These are phyloP conservation scores for Schizosaccharomyces japonicus DNA, from an alignment of 805 yeast genomes.

Conservation along the genomic window DNA sequence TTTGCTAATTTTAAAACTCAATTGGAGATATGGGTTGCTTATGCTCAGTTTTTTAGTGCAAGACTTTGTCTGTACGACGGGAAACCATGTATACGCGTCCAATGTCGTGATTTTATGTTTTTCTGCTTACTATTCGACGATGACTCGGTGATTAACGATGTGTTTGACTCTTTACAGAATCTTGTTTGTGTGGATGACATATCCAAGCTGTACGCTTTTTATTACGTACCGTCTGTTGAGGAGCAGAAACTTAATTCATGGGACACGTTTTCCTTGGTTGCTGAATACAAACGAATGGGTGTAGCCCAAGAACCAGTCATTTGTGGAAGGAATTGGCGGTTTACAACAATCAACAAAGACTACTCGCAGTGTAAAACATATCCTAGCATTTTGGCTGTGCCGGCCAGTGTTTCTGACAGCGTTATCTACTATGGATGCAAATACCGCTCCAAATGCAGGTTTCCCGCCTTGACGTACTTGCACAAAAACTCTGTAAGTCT, in stretches of 20 bases:
- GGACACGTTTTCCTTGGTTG: constrained; percentile 35
- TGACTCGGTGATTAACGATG: constrained; percentile 39
- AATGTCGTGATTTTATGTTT: constrained; percentile 67
- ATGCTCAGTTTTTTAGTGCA: constrained; percentile 48
- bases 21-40: constrained; percentile 74
- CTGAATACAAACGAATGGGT: constrained; percentile 60
- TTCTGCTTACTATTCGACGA: constrained; percentile 50
- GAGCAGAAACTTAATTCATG: constrained; percentile 50
- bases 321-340: constrained; percentile 32
- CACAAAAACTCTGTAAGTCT: constrained; percentile 23
- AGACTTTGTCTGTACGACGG: constrained; percentile 5
- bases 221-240: constrained; percentile 48
- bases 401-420: constrained; percentile 55
- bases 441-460: constrained; percentile 61
- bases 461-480: constrained; percentile 62
- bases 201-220: constrained; percentile 53
- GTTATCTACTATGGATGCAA: constrained; percentile 63
- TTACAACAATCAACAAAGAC: constrained; percentile 36
- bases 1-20: constrained; percentile 19
- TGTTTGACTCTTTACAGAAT: constrained; percentile 43
- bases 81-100: constrained; percentile 34
- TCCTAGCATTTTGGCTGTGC: constrained; percentile 46
- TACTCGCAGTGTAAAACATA: constrained; percentile 27
- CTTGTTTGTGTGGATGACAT: constrained; percentile 31
- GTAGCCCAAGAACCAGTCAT: constrained; percentile 10